phyloP scores from a whole-genome alignment of 2,329 filamentous ascomycete species.

The Ophiostoma himal-ulmi region DNA sequence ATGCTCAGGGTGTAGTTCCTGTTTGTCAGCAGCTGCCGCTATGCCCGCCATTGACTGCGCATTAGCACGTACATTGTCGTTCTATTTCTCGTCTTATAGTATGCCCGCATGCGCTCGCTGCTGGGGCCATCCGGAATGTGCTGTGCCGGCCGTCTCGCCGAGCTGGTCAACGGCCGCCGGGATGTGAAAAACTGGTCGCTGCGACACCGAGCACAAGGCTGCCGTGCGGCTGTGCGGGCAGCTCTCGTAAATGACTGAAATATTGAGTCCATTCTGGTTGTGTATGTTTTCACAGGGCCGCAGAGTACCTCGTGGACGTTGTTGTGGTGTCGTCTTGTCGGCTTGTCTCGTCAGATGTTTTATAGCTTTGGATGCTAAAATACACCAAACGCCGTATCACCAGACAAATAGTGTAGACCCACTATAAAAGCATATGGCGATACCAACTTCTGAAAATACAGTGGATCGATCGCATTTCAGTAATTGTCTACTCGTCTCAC shows the following conservation, averaged over 20 bases:
- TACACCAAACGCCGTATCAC: conserved; percentile 2
- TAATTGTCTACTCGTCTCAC: not conserved
- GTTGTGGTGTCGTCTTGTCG: not conserved
- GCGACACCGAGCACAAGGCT: conserved; percentile 19
- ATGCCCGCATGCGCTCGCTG: conserved; percentile 60
- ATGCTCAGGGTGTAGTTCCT: conserved; percentile 62
- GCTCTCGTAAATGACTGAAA: conserved; percentile 15
- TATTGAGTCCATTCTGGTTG: conserved; percentile 19
- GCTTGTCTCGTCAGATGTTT: conserved; percentile 10
- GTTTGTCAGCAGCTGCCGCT: not conserved
- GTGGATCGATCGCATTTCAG: conserved; percentile 2
- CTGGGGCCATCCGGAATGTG: conserved; percentile 36
- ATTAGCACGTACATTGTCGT: conserved; percentile 52
- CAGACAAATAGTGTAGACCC: conserved; percentile 3
- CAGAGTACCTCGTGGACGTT: not conserved
- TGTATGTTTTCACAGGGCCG: not conserved
- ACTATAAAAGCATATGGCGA: not conserved
- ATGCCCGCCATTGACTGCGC: not conserved
- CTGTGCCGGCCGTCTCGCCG: conserved; percentile 29
- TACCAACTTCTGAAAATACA: not conserved
- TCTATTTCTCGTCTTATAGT: conserved; percentile 62
- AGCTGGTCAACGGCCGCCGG: conserved; percentile 25
- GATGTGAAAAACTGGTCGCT: not conserved
- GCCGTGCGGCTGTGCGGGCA: not conserved
- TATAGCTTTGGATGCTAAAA: not conserved